Evolutionary conservation across 2,329 filamentous ascomycete genomes (phyloP).

Genomic region (Pseudogymnoascus sp.): DNA sequence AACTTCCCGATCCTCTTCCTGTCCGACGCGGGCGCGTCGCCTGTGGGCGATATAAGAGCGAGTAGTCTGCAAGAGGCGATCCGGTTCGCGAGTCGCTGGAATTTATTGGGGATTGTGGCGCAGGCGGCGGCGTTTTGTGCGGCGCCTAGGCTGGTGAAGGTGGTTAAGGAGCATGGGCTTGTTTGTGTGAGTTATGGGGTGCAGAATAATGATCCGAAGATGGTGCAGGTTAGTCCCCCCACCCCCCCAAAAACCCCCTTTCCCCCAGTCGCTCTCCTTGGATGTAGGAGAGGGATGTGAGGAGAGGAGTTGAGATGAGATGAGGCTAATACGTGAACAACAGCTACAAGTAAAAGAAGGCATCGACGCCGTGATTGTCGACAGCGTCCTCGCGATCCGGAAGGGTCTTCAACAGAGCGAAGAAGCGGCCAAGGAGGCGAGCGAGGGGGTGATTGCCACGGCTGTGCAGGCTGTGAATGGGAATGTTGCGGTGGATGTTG

Average conservation of each 20-base stretch:
- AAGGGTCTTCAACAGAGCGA: conserved; percentile 53
- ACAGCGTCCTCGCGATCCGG: conserved; percentile 85
- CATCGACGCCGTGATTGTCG: conserved; percentile 96
- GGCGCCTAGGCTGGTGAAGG: conserved; percentile 78
- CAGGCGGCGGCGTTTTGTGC: conserved; percentile 83
- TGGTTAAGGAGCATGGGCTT: conserved; percentile 88
- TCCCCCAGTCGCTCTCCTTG: too few relatives aligned
- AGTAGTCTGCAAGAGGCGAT: conserved; percentile 92
- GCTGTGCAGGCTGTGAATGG: neutral
- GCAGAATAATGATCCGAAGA: conserved; percentile 76
- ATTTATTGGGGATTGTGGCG: conserved; percentile 81
- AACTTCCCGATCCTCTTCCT: conserved; percentile 94
- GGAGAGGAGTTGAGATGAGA: neutral
- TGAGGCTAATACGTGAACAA: conserved; percentile 11
- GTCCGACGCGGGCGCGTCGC: conserved; percentile 73
- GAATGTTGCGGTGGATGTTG: neutral
- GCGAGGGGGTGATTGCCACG: neutral
- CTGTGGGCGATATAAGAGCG: conserved; percentile 81
- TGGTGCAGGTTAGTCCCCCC: conserved; percentile 63
- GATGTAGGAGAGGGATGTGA: neutral
- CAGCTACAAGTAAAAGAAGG: conserved; percentile 78
- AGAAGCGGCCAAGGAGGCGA: neutral
- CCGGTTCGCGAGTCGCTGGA: conserved; percentile 90
- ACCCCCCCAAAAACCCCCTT: too few relatives aligned
- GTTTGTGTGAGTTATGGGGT: conserved; percentile 94